Evolutionary conservation across 108 stramenopile species (phyloP), one percentile per base, ranked within the genome.

Genomic region (Mayamaea pseudoterrestris): DNA sequence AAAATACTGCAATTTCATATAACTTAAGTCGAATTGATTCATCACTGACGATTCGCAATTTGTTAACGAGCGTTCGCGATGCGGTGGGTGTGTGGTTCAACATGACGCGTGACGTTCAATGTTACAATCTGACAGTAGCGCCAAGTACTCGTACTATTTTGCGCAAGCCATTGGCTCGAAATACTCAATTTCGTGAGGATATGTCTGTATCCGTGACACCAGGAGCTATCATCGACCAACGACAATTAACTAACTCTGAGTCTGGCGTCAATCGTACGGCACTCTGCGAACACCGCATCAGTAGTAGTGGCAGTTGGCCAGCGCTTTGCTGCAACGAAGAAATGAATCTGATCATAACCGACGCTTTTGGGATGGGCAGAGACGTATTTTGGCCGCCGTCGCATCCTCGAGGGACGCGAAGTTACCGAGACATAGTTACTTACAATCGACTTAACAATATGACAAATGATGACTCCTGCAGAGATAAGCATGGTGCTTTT

Each of bases 381-480:
- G 83, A 80, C 48, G 46, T 78, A n/a, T 80, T 73, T 44, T 86
- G 83, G 83, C 83, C 83, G 8, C 83, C 83, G 14, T 54, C 56
- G 2, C 47, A 63, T 24, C 61, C 73, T 5, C 40, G 62, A 25
- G 57, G 49, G 6, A 50, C 53, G 21, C 31, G 27, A 51, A 49
- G 58, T 23, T 77, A 67, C 37, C 9, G 46, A 17, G 73, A 74
- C 24, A 45, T 68, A 29, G 39, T 65, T 21, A 6, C 11, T 30
- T 37, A 60, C 49, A 23, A 50, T 36, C 8, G 14, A 4, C 7
- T 18, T 17, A 28, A 57, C 17, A 55, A 50, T 27, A 5, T 28
- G 5, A 55, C 45, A 3, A 18, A 27, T 12, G 55, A 27, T 23
- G 45, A 50, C 1, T 7, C 23, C 35, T 76, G 75, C 42, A 18